phyloP scores from a whole-genome alignment of 176 grass and related monocot genomes.

The Themeda triandra region DNA sequence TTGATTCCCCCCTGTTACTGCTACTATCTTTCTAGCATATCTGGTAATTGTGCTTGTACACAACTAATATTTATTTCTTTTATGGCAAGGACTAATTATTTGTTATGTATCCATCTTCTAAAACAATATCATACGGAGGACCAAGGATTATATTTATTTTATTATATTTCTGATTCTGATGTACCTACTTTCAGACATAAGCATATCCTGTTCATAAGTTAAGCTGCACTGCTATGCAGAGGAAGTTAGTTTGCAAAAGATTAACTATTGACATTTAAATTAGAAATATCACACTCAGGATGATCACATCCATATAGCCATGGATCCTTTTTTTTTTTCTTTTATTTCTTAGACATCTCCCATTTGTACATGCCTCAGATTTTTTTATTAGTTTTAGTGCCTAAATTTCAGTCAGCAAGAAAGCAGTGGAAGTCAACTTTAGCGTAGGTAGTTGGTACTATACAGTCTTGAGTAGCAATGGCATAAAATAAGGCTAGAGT shows the following conservation, averaged over 20 bases:
- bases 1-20: neutral
- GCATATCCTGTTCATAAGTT: conserved; percentile 4
- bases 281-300: conserved; percentile 10
- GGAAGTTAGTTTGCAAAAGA: neutral
- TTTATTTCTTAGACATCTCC: neutral
- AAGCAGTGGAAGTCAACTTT: neutral
- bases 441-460: neutral
- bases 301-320: neutral
- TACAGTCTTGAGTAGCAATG: conserved; percentile 6
- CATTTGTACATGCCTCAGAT: neutral
- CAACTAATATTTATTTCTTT: neutral
- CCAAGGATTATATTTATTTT: neutral
- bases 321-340: neutral
- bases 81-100: neutral
- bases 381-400: neutral
- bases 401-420: neutral
- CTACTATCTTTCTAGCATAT: neutral
- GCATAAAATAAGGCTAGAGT: conserved; percentile 4
- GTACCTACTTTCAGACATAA: conserved; percentile 3
- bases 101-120: neutral
- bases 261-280: neutral
- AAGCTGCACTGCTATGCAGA: neutral
- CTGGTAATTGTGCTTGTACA: neutral
- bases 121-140: neutral
- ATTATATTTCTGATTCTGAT: neutral